Base-by-base conservation (phyloP, 345 rosid genomes). In the Moricandia moricandioides region DNA sequence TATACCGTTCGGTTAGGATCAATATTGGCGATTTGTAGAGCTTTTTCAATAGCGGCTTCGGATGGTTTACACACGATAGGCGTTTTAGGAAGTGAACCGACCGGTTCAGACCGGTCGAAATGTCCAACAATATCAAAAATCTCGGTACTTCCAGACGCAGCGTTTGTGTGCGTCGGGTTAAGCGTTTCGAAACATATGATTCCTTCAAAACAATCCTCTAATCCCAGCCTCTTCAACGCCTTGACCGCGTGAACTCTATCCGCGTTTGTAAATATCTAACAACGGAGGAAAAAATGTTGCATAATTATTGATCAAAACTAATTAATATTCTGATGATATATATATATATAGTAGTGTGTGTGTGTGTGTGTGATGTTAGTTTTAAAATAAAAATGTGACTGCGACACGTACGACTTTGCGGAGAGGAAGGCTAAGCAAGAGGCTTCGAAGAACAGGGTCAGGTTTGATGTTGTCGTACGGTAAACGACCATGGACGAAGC, bases 181-280 rank as follows among this genome's bases (percentile, higher is more conserved):
- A 94, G 85, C 0, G 93, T 94, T 84, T 94, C 98, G 64, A 91
- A 94, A 82, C 97, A 94, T 51, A 94, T 90, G 45, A 91, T 88
- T 71, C 97, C 97, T 86, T 91, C 96, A 21, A 94, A 94, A 79
- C 97, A 90, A 75, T 88, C 97, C 75, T 91, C 90, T 47, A 94
- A 71, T 49, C 98, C 97, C 4, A 94, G 89, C 82, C 75, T 87
- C 74, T 75, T 84, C 17, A 94, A 88, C 57, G 80, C 95, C 65
- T 86, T 87, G 10, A 70, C 88, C 3, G 95, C 90, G 63, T 94
- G 98, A 26, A 85, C 73, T 78, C 78, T 81, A 78, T 94, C 97
- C 31, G 97, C 97, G 81, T 94, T 94, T 14, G 99, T 94, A 79
- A 94, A 94, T 62, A 94, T 88, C 98, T 94, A 61, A 40, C 47